Percentiles rank a stretch among this genome's conserved stretches.
Evolutionary conservation across 1,284 basidiomycete genomes (phyloP).

Genomic region (Xerocomus tenax): DNA sequence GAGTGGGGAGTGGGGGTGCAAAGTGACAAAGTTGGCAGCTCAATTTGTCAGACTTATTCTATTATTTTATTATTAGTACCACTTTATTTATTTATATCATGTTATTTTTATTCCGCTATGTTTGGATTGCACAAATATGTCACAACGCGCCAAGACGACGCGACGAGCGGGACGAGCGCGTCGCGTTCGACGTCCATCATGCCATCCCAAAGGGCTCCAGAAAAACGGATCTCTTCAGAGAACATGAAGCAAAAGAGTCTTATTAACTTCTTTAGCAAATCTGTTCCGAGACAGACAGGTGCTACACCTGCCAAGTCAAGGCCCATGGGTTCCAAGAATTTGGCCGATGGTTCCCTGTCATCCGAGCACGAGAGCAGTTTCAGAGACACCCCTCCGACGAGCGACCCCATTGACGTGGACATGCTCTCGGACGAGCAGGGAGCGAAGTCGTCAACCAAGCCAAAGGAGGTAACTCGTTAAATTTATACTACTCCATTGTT

Average conservation of each 20-base stretch:
- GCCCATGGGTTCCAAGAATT: constrained; percentile 19
- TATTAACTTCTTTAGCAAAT: constrained; percentile 58
- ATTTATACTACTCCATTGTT: not conserved
- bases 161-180: not conserved
- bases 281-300: constrained; percentile 20
- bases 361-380: constrained; percentile 44
- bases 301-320: constrained; percentile 35
- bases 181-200: constrained; percentile 13
- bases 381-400: constrained; percentile 61
- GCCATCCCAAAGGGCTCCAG: constrained; percentile 21
- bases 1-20: too few relatives aligned
- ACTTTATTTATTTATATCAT: not conserved
- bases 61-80: not conserved
- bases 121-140: constrained; percentile 16
- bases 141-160: constrained; percentile 17
- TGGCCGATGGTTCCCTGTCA: constrained; percentile 37
- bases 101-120: not conserved
- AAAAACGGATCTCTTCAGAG: constrained; percentile 29
- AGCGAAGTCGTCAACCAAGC: constrained; percentile 23
- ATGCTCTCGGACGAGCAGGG: constrained; percentile 48
- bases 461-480: constrained; percentile 13
- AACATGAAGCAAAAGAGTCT: constrained; percentile 66
- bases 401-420: constrained; percentile 66
- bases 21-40: not conserved
- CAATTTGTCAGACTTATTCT: not conserved